Conservation (phyloP, 2,329 filamentous ascomycete genomes). For the Pyrenophora seminiperda region DNA sequence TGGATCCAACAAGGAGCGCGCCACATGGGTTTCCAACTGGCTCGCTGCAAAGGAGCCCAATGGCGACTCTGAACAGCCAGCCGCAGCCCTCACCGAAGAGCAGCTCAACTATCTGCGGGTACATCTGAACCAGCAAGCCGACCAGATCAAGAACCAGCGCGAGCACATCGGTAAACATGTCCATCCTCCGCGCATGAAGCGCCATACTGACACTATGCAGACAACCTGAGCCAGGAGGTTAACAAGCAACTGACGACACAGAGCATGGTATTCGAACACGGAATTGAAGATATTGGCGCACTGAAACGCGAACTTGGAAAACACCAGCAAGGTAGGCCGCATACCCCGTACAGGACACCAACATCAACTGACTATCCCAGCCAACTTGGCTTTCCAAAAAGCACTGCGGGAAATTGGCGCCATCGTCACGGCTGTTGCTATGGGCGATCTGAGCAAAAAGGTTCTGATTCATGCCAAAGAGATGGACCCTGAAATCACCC, state of each 20-base stretch:
- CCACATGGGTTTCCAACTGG: slow-evolving; percentile 57
- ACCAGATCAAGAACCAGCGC: slow-evolving; percentile 85
- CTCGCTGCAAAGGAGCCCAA: slow-evolving; percentile 60
- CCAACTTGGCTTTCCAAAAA: slow-evolving; percentile 98
- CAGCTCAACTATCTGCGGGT: slow-evolving; percentile 85
- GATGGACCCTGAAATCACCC: slow-evolving; percentile 97
- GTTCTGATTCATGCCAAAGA: slow-evolving; percentile 94
- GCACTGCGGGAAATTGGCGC: slow-evolving; percentile 94
- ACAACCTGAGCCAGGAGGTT: slow-evolving; percentile 82
- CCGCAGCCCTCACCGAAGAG: slow-evolving; percentile 72
- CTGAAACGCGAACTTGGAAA: slow-evolving; percentile 94
- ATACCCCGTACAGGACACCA: background rate
- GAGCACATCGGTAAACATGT: slow-evolving; percentile 66
- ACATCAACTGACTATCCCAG: slow-evolving; percentile 84
- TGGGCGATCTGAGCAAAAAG: slow-evolving; percentile 94
- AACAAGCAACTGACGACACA: slow-evolving; percentile 84
- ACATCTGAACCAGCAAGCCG: slow-evolving; percentile 91
- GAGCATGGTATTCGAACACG: slow-evolving; percentile 77
- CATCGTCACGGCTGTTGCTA: slow-evolving; percentile 94
- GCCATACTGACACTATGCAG: slow-evolving; percentile 36
- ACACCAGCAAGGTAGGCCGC: slow-evolving; percentile 66
- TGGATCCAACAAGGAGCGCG: slow-evolving; percentile 45
- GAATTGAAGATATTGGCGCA: slow-evolving; percentile 82
- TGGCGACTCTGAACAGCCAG: slow-evolving; percentile 52
- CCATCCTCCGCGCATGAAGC: background rate